Base-by-base conservation (phyloP, 1,284 basidiomycete species). In the Neonothopanus nambi region DNA sequence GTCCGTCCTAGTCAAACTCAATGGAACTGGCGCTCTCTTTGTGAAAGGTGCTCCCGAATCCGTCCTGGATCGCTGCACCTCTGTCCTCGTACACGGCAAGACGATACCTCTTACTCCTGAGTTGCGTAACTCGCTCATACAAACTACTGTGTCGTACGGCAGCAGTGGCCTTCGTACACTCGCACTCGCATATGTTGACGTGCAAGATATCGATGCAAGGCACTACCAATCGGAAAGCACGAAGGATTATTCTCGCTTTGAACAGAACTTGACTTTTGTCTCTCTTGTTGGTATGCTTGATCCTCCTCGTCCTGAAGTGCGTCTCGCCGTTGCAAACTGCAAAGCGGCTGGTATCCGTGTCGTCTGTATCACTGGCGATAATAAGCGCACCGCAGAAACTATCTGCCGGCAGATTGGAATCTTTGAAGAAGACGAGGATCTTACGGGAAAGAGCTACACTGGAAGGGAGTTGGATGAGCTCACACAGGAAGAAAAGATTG, bases 301-400 rank as follows among this genome's bases (percentile, higher is more conserved):
- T 67, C 97, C 96, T 13, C 97, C 97, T 13, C 89, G 97, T 23
- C 95, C 95, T 12, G 97, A 98, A 72, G 96, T 95, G 23, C 81
- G 82, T 41, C 77, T 72, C 36, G 96, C 97, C 13, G 87, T 99
- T 38, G 89, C 87, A 37, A 93, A 93, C 67, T 98, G 95, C 75
- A 85, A 80, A 61, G 87, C 89, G 23, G 97, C 97, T 3, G 97
- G 97, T 21, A 98, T 99, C 62, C 84, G 95, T 40, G 94, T 98
- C 39, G 88, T 99, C 60, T 95, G 97, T 63, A 98, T 99, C 68
- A 99, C 97, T 1, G 97, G 97, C 37, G 97, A 99, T 74, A 98
- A 98, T 77, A 96, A 97, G 78, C 88, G 89, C 61, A 99, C 97
- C 20, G 97, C 96, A 47, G 95, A 98, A 77, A 93, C 95, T 20